Base-by-base conservation (phyloP, 1,139 yeast genomes). In the Hemisphaericaspora subhashii region DNA sequence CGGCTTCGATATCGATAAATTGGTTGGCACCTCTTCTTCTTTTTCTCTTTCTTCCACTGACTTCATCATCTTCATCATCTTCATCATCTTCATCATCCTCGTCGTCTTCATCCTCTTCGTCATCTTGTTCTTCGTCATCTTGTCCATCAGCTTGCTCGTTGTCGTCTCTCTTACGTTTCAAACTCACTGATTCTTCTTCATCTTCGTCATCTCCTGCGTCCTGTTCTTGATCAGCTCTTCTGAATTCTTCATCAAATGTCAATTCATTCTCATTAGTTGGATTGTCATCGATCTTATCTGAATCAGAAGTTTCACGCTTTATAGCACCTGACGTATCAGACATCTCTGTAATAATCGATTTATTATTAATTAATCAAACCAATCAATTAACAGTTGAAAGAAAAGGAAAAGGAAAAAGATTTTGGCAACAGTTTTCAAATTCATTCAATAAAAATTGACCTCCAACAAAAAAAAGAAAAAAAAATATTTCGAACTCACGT, bases 1-100 rank as follows among this genome's bases (percentile, higher is more conserved):
- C 98, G 43, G 99, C 99, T 72, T 92, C 98, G 41, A 92, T 95
- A 85, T 92, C 99, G 65, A 92, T 77, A 64, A 92, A 92, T 71
- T 86, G 92, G 62, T 92, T 92, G 53, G 89, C 81, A 37, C 82
- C 78, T 60, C 83, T 80, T 54, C 84, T 73, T 60, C 81, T 75
- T 64, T 83, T 73, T 61, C 79, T 78, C 60, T 72, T 70, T 25
- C 66, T 62, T 41, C 66, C 57, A 3, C 66, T 64, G 7, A 64
- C 62, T 12, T 61, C 72, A n/a, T 69, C 77, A 2, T 72, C 77
- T 1, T 74, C 79, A 1, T 74, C 80, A 0, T 74, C 79, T 0
- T 72, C 77, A 1, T 68, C 83, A 4, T 75, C 86, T 12, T 68
- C 88, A 25, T 74, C 95, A 3, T 74, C 92, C 5, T 74, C 87